Evolutionary conservation across 2,329 filamentous ascomycete species (phyloP).

Genomic region (Capronia coronata): DNA sequence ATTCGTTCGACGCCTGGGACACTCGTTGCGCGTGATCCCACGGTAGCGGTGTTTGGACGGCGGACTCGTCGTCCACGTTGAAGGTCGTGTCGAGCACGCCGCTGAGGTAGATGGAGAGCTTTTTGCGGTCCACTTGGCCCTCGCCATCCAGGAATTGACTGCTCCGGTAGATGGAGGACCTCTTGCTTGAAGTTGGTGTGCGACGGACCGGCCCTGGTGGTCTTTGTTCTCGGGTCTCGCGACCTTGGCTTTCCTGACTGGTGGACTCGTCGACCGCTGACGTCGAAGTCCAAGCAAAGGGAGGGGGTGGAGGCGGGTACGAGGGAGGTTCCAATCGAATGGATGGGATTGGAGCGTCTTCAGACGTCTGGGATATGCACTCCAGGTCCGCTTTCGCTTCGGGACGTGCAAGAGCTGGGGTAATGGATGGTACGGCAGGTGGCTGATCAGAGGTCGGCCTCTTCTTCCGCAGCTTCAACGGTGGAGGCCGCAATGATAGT

Average conservation of each 20-base stretch:
- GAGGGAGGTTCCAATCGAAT: background rate
- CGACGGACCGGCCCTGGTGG: background rate
- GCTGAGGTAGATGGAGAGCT: constrained; percentile 15
- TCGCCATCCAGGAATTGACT: constrained; percentile 12
- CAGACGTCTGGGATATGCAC: background rate
- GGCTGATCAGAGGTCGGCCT: constrained; percentile 2
- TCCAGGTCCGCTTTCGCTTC: background rate
- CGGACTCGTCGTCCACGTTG: constrained; percentile 2
- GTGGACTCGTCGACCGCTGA: background rate
- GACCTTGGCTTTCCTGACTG: too few species aligned
- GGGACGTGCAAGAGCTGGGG: background rate
- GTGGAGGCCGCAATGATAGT: constrained; percentile 7
- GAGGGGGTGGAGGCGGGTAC: background rate
- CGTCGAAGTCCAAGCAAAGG: background rate
- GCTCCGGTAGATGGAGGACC: constrained; percentile 5
- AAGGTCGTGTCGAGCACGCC: constrained; percentile 14
- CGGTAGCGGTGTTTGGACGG: background rate
- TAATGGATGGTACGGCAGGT: background rate
- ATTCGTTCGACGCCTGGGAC: background rate
- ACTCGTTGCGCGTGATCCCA: background rate
- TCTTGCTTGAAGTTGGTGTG: background rate
- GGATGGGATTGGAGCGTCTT: background rate
- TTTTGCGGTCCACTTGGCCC: constrained; percentile 16
- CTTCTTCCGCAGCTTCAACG: constrained; percentile 17
- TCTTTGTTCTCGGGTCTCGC: background rate